phyloP scores from a whole-genome alignment of 2,329 filamentous ascomycete genomes.

The Scedosporium dehoogii region DNA sequence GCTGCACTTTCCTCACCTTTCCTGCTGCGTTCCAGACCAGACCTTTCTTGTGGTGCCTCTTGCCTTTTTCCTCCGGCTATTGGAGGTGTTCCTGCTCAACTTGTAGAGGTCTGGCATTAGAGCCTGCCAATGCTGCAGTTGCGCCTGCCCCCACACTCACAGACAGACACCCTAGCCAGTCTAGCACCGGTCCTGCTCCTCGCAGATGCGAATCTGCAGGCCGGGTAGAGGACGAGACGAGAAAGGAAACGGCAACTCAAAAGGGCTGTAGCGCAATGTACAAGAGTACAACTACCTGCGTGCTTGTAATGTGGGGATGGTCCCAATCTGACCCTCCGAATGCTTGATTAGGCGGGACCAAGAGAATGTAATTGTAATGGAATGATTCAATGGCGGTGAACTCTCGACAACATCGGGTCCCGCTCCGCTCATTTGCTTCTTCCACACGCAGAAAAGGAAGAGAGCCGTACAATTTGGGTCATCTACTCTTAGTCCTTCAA shows the following conservation, averaged over 20 bases:
- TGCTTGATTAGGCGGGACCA: background rate
- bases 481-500: background rate
- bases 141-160: too few relatives aligned
- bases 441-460: background rate
- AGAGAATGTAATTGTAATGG: background rate
- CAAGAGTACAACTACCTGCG: background rate
- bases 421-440: background rate
- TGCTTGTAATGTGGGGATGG: background rate
- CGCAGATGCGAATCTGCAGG: background rate
- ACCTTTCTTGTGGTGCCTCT: background rate
- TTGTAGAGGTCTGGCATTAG: background rate
- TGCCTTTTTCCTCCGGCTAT: background rate
- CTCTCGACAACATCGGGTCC: background rate
- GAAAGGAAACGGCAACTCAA: background rate
- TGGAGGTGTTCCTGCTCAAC: too few relatives aligned
- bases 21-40: background rate
- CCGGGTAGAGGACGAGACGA: background rate
- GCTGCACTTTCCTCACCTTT: background rate
- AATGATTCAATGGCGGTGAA: background rate
- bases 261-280: background rate
- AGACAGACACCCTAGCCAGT: background rate
- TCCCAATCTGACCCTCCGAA: background rate
- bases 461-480: background rate
- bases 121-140: too few relatives aligned
- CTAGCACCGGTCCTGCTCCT: background rate